Evolutionary conservation across 805 yeast genomes (phyloP).

Genomic region (Candida ascalaphidarum): DNA sequence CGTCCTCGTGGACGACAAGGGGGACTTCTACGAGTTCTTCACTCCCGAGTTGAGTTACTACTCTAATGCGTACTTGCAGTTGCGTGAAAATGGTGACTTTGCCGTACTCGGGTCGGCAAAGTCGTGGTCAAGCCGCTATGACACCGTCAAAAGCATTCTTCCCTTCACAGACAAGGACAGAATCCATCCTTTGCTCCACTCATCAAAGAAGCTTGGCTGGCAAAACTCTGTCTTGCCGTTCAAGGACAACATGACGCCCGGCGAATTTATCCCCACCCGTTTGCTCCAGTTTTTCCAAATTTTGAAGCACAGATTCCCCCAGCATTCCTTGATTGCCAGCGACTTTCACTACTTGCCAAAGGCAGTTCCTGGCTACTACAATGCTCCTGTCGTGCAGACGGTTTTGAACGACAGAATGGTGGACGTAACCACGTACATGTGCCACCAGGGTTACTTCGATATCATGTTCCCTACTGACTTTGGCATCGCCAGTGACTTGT

Average conservation of each 20-base stretch:
- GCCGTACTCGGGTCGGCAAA: slow-evolving; percentile 24
- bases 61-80: slow-evolving; percentile 45
- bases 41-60: slow-evolving; percentile 52
- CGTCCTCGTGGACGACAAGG: slow-evolving; percentile 61
- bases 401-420: slow-evolving; percentile 59
- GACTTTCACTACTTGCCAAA: slow-evolving; percentile 53
- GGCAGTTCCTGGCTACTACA: slow-evolving; percentile 44
- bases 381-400: slow-evolving; percentile 77
- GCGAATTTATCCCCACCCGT: slow-evolving; percentile 80
- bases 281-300: slow-evolving; percentile 56
- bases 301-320: slow-evolving; percentile 58
- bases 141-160: slow-evolving; percentile 16
- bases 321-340: slow-evolving; percentile 64
- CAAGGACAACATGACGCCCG: slow-evolving; percentile 56
- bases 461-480: slow-evolving; percentile 85
- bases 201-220: slow-evolving; percentile 29
- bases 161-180: slow-evolving; percentile 22
- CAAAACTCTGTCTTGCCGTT: slow-evolving; percentile 54
- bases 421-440: slow-evolving; percentile 67
- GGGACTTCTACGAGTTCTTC: slow-evolving; percentile 70
- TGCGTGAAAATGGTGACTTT: slow-evolving; percentile 40
- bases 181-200: slow-evolving; percentile 56
- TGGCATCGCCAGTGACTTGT: slow-evolving; percentile 49
- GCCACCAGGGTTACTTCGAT: slow-evolving; percentile 79
- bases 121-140: slow-evolving; percentile 11